Evolutionary conservation across 164 flowering plant genomes (phyloP).

Genomic region (Macadamia integrifolia): DNA sequence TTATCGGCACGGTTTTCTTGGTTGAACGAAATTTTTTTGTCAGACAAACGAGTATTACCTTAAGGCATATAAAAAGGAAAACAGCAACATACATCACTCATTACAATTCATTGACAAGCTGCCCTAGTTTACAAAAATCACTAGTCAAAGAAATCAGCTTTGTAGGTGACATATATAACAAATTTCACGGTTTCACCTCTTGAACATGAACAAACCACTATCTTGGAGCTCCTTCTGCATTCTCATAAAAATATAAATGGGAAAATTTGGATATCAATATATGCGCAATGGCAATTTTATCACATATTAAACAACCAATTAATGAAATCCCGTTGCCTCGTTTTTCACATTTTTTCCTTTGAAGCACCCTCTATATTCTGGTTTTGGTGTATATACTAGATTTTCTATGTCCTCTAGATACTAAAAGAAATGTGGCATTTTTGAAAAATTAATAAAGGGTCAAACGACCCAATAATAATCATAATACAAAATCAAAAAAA

Average conservation of each 20-base stretch:
- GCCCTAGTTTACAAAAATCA: constrained; percentile 94
- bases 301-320: constrained; percentile 6
- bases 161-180: constrained; percentile 94
- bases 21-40: too few species aligned
- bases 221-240: constrained; percentile 68
- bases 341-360: constrained; percentile 79
- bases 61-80: neutral
- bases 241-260: neutral
- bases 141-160: constrained; percentile 98
- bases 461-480: too few species aligned
- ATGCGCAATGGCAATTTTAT: neutral
- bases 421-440: constrained; percentile 28
- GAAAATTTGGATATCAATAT: constrained; percentile 4
- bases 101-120: constrained; percentile 66
- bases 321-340: constrained; percentile 53
- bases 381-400: constrained; percentile 96
- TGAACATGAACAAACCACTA: constrained; percentile 91
- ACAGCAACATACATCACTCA: constrained; percentile 63
- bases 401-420: constrained; percentile 96
- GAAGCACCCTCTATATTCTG: constrained; percentile 90
- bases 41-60: neutral
- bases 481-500: neutral
- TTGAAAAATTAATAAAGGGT: too few species aligned
- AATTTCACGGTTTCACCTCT: constrained; percentile 67
- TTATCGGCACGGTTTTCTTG: too few species aligned